Evolutionary conservation across 805 yeast species (phyloP), one percentile per base, ranked within the genome.

Genomic region (Starmerella vaccinii): DNA sequence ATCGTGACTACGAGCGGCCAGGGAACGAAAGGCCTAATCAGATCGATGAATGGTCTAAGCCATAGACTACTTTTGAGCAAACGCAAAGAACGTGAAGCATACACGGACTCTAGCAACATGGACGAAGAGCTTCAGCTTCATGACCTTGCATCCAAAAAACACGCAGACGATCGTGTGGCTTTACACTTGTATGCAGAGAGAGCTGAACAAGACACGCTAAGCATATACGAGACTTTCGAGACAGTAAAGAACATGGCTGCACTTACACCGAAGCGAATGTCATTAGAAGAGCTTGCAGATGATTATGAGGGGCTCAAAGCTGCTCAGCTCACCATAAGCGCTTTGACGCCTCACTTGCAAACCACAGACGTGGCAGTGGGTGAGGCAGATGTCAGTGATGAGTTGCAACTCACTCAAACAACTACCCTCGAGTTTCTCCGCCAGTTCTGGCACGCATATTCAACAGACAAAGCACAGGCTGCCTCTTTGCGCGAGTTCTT

Each of bases 31-130:
- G 78, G 83, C 16, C 79, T 88, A 18, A 73, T 92, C 70, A 76
- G 83, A 57, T 86, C 95, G 55, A 88, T 90, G 92, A 90, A 90
- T 67, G 76, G 88, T 53, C 70, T 90, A 45, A 82, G 94, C 62
- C 80, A 85, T 51, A 78, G 88, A 57, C 82, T 90, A 83, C 77
- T 90, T 56, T 71, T 73, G 42, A 75, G 77, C 18, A 49, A 54
- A 32, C 52, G 50, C 19, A 41, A 32, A 26, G 50, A 41, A 22
- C 40, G 30, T 37, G 51, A 54, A 9, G 67, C 70, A 49, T 65
- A 68, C 0, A 46, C 18, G 6, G 49, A 46, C 2, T 33, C 35
- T 4, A 43, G 41, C 2, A 52, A 50, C 16, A 54, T 65, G 24
- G 57, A 49, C 27, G 57, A 52, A 5, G 65, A 61, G 54, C 57